Percentiles rank a stretch among this genome's conserved stretches.
These are phyloP conservation scores for Tetrapisispora iriomotensis DNA, from an alignment of 805 yeast species.

Conservation along the genomic window DNA sequence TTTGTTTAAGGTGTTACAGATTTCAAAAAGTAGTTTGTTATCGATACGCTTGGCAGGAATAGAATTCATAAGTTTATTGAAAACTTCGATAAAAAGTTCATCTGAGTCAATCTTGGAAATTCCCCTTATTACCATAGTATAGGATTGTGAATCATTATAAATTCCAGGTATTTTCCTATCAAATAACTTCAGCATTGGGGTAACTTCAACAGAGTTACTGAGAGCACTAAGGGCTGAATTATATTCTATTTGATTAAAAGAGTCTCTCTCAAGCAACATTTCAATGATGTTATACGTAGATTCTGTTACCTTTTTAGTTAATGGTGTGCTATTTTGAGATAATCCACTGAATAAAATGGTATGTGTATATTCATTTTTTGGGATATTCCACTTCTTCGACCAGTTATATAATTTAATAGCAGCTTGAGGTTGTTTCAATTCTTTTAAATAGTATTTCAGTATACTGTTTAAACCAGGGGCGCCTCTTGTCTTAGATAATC, in stretches of 20 bases:
- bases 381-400: conserved; percentile 54
- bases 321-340: conserved; percentile 24
- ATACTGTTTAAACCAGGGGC: conserved; percentile 56
- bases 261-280: conserved; percentile 23
- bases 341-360: conserved; percentile 40
- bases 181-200: conserved; percentile 32
- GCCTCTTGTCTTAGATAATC: conserved; percentile 41
- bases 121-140: conserved; percentile 17
- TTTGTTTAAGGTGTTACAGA: conserved; percentile 14
- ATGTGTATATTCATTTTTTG: conserved; percentile 39
- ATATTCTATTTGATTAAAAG: conserved; percentile 33
- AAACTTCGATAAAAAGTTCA: conserved; percentile 10
- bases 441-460: conserved; percentile 38
- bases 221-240: conserved; percentile 40
- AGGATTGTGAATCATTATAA: conserved; percentile 19
- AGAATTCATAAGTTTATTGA: conserved; percentile 11
- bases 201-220: conserved; percentile 32
- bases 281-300: conserved; percentile 28
- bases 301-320: conserved; percentile 29
- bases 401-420: conserved; percentile 44
- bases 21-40: conserved; percentile 17
- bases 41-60: conserved; percentile 18
- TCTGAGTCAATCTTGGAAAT: conserved; percentile 13
- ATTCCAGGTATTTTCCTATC: conserved; percentile 19
- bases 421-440: conserved; percentile 33